These are phyloP conservation scores for Verticillium nonalfalfae DNA, from an alignment of 2,329 filamentous ascomycete genomes.

Conservation along the genomic window DNA sequence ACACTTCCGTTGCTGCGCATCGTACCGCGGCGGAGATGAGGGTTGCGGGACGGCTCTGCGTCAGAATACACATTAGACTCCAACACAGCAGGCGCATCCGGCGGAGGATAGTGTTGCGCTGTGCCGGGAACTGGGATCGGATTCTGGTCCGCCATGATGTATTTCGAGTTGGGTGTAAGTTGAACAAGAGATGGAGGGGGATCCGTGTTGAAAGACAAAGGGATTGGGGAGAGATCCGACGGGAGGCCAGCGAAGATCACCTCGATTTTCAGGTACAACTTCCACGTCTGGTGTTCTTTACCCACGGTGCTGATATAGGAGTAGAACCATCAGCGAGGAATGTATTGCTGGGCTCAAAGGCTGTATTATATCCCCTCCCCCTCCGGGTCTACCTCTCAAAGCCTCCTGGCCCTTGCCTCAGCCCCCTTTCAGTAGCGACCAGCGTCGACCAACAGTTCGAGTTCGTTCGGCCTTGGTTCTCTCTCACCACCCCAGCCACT, in stretches of 20 bases:
- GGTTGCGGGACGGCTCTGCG: neutral
- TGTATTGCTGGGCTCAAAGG: neutral
- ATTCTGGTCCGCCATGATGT: slow-evolving; percentile 8
- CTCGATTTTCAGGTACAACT: neutral
- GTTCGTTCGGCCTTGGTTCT: slow-evolving; percentile 1
- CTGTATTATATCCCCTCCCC: neutral
- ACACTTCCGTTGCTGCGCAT: neutral
- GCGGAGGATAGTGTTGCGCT: slow-evolving; percentile 7
- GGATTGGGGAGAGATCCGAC: neutral
- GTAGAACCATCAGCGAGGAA: neutral
- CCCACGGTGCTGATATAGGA: neutral
- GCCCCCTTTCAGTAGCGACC: neutral
- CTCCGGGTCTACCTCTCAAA: neutral
- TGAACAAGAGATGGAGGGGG: slow-evolving; percentile 2
- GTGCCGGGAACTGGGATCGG: slow-evolving; percentile 1
- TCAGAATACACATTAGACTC: slow-evolving; percentile 4
- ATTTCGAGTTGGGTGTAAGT: slow-evolving; percentile 1
- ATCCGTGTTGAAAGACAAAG: neutral
- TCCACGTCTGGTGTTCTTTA: neutral
- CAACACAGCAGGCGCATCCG: slow-evolving; percentile 9
- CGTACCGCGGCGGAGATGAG: neutral
- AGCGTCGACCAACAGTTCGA: neutral
- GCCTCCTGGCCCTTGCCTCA: neutral
- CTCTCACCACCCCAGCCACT: neutral
- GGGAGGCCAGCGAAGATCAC: neutral